A percentile compares a stretch with the other conserved stretches of the same genome.
These are phyloP conservation scores for Eucalyptus erythrocorys DNA, from an alignment of 345 rosid species.

Conservation along the genomic window DNA sequence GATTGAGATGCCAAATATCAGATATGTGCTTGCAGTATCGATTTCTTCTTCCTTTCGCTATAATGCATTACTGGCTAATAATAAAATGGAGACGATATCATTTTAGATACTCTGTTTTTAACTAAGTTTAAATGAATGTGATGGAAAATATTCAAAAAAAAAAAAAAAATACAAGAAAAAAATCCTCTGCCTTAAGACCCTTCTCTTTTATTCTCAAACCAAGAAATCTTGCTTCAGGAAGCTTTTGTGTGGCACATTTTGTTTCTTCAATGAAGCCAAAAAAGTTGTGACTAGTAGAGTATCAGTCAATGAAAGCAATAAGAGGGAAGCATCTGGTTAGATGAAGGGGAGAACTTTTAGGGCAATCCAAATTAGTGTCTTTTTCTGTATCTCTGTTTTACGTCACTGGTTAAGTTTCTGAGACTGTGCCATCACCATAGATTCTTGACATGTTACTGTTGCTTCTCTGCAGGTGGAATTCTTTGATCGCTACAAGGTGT, in stretches of 20 bases:
- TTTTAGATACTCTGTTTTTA: not conserved
- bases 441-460: not conserved
- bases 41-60: not conserved
- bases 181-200: not conserved
- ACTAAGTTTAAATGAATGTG: not conserved
- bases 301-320: not conserved
- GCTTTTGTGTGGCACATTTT: not conserved
- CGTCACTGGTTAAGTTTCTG: not conserved
- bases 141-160: not conserved
- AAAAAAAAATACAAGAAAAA: not conserved
- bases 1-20: not conserved
- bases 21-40: not conserved
- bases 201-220: not conserved
- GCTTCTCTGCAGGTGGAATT: conserved; percentile 56
- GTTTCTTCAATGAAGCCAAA: not conserved
- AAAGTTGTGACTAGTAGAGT: not conserved
- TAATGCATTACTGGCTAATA: not conserved
- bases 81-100: not conserved
- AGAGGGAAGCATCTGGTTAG: not conserved
- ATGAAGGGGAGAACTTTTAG: not conserved
- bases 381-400: not conserved
- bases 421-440: not conserved
- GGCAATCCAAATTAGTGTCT: not conserved
- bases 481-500: conserved; percentile 83
- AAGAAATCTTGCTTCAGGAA: not conserved